Evolutionary conservation across 2,329 filamentous ascomycete genomes (phyloP).

Genomic region (Fusarium coffeatum): DNA sequence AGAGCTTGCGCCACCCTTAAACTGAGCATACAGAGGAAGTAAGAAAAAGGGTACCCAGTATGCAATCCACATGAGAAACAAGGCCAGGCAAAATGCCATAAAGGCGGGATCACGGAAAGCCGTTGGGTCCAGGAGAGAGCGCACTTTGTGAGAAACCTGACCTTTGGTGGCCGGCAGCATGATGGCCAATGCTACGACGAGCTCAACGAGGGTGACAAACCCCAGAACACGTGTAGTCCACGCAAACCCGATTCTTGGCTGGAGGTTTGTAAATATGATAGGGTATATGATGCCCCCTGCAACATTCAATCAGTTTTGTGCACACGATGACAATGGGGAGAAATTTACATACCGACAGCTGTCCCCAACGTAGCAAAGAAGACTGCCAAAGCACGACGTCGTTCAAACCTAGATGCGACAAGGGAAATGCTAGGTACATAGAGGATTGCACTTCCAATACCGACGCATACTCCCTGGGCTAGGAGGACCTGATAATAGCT

Average conservation of each 20-base stretch:
- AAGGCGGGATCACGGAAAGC: constrained; percentile 10
- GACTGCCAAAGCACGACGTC: neutral
- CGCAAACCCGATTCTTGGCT: neutral
- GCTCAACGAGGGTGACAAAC: neutral
- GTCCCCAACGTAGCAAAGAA: neutral
- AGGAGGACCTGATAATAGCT: neutral
- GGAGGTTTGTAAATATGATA: neutral
- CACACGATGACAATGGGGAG: neutral
- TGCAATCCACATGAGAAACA: constrained; percentile 14
- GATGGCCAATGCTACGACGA: constrained; percentile 5
- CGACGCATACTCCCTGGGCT: neutral
- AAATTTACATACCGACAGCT: neutral
- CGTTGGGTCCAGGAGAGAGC: constrained; percentile 6
- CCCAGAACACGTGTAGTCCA: neutral
- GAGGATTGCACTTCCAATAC: neutral
- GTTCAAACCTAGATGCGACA: neutral
- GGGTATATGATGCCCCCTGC: neutral
- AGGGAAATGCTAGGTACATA: neutral
- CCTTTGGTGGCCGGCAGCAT: constrained; percentile 3
- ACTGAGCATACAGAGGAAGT: constrained; percentile 12
- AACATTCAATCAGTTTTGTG: neutral
- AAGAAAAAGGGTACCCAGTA: constrained; percentile 19
- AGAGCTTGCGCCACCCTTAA: constrained; percentile 6
- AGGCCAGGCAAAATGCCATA: constrained; percentile 8
- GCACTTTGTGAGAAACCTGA: neutral